Conservation (phyloP, 164 flowering plant species). For the Stephania japonica region DNA sequence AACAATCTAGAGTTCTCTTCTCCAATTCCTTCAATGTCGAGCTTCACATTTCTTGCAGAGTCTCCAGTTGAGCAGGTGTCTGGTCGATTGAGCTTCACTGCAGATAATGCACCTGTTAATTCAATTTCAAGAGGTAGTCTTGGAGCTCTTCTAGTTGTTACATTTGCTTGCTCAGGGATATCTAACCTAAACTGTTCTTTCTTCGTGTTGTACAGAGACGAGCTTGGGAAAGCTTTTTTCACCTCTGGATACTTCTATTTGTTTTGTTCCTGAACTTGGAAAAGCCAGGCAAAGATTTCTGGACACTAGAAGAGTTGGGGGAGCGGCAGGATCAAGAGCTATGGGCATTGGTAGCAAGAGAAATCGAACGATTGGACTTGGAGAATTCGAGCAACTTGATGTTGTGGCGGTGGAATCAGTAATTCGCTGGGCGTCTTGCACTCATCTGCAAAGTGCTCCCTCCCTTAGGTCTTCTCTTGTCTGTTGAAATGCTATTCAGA, state of each 20-base stretch:
- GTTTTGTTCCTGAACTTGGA: slow-evolving; percentile 12
- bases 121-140: slow-evolving; percentile 39
- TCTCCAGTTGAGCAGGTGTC: slow-evolving; percentile 27
- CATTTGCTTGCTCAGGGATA: background rate
- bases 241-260: slow-evolving; percentile 22
- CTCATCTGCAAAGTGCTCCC: slow-evolving; percentile 52
- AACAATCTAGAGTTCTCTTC: slow-evolving; percentile 34
- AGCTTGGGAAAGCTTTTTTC: slow-evolving; percentile 29
- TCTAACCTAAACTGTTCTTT: background rate
- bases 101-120: slow-evolving; percentile 19
- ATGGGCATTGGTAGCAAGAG: slow-evolving; percentile 55
- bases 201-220: slow-evolving; percentile 28
- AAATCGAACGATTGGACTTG: slow-evolving; percentile 75
- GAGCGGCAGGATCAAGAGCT: slow-evolving; percentile 26
- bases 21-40: slow-evolving; percentile 57
- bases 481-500: slow-evolving; percentile 32
- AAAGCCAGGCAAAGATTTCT: slow-evolving; percentile 22
- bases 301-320: slow-evolving; percentile 32
- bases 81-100: slow-evolving; percentile 16
- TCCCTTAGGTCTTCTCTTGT: slow-evolving; percentile 77
- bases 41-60: slow-evolving; percentile 63
- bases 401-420: slow-evolving; percentile 70
- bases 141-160: background rate
- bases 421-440: slow-evolving; percentile 92
- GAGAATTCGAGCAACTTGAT: slow-evolving; percentile 70